phyloP scores from a whole-genome alignment of 2,329 filamentous ascomycete species.

The Atkinsonella texensis region DNA sequence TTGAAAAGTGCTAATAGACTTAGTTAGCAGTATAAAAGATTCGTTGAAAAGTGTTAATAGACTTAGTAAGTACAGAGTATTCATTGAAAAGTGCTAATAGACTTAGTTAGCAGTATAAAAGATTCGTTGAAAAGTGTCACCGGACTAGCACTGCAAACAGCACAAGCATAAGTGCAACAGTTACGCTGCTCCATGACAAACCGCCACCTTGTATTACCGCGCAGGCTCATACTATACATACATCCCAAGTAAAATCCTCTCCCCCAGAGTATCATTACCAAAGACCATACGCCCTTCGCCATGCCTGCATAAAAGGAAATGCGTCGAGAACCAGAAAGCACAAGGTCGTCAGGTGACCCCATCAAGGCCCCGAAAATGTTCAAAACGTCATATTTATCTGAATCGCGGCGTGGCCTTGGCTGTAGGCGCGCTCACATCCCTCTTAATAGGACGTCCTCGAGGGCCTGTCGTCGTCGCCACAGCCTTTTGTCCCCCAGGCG shows the following conservation, averaged over 20 bases:
- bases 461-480: slow-evolving; percentile 30
- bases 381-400: neutral
- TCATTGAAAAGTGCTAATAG: too few relatives aligned
- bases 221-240: neutral
- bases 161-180: too few relatives aligned
- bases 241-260: neutral
- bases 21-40: too few relatives aligned
- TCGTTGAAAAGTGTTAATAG: too few relatives aligned
- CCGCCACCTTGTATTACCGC: too few relatives aligned
- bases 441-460: slow-evolving; percentile 19
- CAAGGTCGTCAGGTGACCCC: neutral
- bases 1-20: too few relatives aligned
- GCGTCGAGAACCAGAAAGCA: neutral
- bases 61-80: too few relatives aligned
- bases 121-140: too few relatives aligned
- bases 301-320: slow-evolving; percentile 2
- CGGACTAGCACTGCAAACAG: too few relatives aligned
- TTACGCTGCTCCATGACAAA: too few relatives aligned
- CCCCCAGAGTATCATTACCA: neutral
- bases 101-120: too few relatives aligned
- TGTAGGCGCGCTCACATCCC: slow-evolving; percentile 37
- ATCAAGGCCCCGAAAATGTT: neutral
- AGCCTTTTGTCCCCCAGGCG: slow-evolving; percentile 44
- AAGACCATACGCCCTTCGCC: slow-evolving; percentile 7
- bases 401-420: slow-evolving; percentile 8